Percentiles rank a stretch among this genome's conserved stretches.
Conservation (phyloP, 441 rosid genomes). For the Arabidopsis hybrid region DNA sequence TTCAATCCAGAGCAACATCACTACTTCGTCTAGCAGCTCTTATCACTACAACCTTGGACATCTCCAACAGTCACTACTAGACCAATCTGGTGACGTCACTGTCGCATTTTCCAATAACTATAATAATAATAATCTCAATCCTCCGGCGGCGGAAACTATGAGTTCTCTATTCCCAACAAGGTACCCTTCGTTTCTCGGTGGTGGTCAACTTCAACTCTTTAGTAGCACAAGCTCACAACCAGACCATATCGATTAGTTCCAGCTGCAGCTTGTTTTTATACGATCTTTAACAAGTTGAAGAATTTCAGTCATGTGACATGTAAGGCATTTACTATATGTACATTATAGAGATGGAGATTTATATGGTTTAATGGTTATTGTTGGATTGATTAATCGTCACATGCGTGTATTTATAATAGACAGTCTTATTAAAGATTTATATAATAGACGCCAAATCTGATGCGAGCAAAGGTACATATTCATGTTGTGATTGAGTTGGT, state of each 20-base stretch:
- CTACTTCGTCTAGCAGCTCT: slow-evolving; percentile 39
- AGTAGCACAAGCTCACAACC: no score
- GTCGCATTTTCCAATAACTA: slow-evolving; percentile 43
- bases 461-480: no score
- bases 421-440: no score
- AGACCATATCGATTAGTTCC: slow-evolving; percentile 34
- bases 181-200: slow-evolving; percentile 50
- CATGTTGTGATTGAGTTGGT: no score
- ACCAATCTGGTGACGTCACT: slow-evolving; percentile 65
- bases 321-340: slow-evolving; percentile 41
- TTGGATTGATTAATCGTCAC: slow-evolving; percentile 2
- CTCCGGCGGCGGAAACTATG: slow-evolving; percentile 46
- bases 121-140: slow-evolving; percentile 34
- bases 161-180: slow-evolving; percentile 63
- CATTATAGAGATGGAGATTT: slow-evolving; percentile 1
- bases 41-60: slow-evolving; percentile 66
- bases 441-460: no score
- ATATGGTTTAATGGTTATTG: slow-evolving; percentile 22
- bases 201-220: slow-evolving; percentile 58
- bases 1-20: slow-evolving; percentile 46
- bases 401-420: slow-evolving; percentile 3
- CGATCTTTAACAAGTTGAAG: not conserved
- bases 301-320: slow-evolving; percentile 31
- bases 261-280: not conserved
- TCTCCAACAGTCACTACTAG: slow-evolving; percentile 53